Evolutionary conservation across 2,329 filamentous ascomycete genomes (phyloP), one percentile per base, ranked within the genome.

Genomic region (Biscogniauxia sp.): DNA sequence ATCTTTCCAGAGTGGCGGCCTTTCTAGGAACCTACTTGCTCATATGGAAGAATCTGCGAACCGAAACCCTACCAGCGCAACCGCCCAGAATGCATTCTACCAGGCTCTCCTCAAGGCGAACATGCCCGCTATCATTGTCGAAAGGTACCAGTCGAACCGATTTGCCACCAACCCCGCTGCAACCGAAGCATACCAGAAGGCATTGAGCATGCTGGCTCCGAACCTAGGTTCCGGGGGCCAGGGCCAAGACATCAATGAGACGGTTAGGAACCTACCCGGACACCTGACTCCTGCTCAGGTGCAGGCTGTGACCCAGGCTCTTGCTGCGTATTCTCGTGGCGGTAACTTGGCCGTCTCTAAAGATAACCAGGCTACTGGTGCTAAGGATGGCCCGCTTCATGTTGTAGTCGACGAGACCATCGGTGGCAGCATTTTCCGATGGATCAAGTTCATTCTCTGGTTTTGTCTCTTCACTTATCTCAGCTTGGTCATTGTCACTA

Each of bases 361-460:
- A 60, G 77, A 76, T 64, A 71, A 72, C 53, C 87, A 88, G 20
- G 67, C 67, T 49, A 86, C 85, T 54, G 93, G 93, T 37, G 84
- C 83, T 26, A 96, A 93, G 77, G 88, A 89, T 45, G 87, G 90
- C 53, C 94, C 94, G n/a, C 85, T 99, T 26, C 93, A 98, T 72
- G 95, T 99, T 51, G 91, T 98, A 13, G 92, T 99, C 5, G 93
- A 98, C 70, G 95, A 99, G 75, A 92, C 92, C 17, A 82, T 91
- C 56, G 88, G 91, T 58, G 88, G 85, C 64, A 84, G 85, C 32
- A 82, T 97, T 62, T 97, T 97, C 78, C 91, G 92, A 73, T 97
- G 93, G 93, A 80, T 94, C 76, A 96, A 92, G 75, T 97, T 97
- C 74, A 69, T 96, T 56, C 77, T 92, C 52, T 88, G 87, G 73